Conservation (phyloP, 2,329 filamentous ascomycete genomes). For the Cladophialophora exuberans region DNA sequence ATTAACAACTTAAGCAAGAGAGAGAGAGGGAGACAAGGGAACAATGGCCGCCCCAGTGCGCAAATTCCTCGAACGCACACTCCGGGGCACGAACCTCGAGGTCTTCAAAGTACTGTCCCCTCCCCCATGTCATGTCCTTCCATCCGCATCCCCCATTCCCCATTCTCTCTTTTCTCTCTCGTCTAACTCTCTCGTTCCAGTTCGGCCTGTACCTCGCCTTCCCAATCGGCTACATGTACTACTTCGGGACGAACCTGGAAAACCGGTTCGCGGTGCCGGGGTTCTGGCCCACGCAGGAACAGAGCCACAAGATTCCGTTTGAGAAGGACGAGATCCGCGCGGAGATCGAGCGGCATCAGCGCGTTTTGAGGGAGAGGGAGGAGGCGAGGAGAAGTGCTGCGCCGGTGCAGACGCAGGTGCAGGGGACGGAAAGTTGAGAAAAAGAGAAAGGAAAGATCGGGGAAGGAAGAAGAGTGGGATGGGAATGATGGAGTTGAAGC, state of each 20-base stretch:
- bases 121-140: neutral
- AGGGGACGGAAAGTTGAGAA: neutral
- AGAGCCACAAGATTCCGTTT: constrained; percentile 57
- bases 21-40: no score
- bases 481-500: no score
- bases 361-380: constrained; percentile 44
- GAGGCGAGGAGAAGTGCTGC: neutral
- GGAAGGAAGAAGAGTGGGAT: no score
- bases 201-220: constrained; percentile 99
- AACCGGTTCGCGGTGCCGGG: constrained; percentile 82
- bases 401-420: neutral
- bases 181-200: constrained; percentile 51
- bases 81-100: constrained; percentile 89
- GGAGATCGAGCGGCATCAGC: constrained; percentile 63
- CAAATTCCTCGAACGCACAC: constrained; percentile 47
- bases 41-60: constrained; percentile 39
- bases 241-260: constrained; percentile 98
- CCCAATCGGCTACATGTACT: constrained; percentile 99
- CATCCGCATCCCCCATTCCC: neutral
- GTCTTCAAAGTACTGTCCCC: constrained; percentile 78
- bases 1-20: no score
- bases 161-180: neutral
- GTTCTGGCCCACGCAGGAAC: constrained; percentile 81
- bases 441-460: neutral
- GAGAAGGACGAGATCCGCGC: constrained; percentile 67